Evolutionary conservation across 2,329 filamentous ascomycete genomes (phyloP).

Genomic region (Paracorniculantispora psalliotae): DNA sequence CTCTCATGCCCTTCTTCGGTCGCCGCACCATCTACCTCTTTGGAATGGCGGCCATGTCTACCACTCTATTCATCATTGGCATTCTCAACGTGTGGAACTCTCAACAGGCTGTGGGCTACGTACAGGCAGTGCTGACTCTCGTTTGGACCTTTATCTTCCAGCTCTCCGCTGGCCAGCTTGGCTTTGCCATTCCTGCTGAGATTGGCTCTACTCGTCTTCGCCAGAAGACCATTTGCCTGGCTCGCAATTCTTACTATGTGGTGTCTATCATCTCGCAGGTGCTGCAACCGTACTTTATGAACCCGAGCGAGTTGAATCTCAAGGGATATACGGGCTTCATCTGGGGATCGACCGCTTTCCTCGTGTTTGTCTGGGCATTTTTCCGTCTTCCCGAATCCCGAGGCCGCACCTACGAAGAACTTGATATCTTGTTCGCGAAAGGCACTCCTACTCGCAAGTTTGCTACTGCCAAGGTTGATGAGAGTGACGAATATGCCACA

Average conservation of each 20-base stretch:
- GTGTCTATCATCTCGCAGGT: slow-evolving; percentile 21
- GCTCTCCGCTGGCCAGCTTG: slow-evolving; percentile 33
- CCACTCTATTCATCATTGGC: slow-evolving; percentile 38
- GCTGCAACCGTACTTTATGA: slow-evolving; percentile 32
- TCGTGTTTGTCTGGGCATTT: slow-evolving; percentile 23
- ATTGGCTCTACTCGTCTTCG: slow-evolving; percentile 27
- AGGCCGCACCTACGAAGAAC: slow-evolving; percentile 23
- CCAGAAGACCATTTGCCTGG: slow-evolving; percentile 29
- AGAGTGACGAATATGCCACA: slow-evolving; percentile 44
- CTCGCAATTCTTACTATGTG: slow-evolving; percentile 24
- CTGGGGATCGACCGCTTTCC: slow-evolving; percentile 23
- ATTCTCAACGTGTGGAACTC: slow-evolving; percentile 43
- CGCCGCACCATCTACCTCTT: slow-evolving; percentile 36
- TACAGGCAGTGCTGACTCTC: slow-evolving; percentile 35
- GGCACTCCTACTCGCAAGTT: slow-evolving; percentile 18
- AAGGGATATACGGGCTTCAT: slow-evolving; percentile 36
- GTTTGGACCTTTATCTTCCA: slow-evolving; percentile 41
- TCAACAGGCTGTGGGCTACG: slow-evolving; percentile 29
- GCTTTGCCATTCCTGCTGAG: slow-evolving; percentile 25
- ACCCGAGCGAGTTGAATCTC: slow-evolving; percentile 34
- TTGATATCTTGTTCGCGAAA: slow-evolving; percentile 24
- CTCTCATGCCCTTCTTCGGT: slow-evolving; percentile 35
- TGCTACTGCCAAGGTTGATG: slow-evolving; percentile 39
- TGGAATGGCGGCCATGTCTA: slow-evolving; percentile 36
- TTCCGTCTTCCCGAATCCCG: slow-evolving; percentile 24